Evolutionary conservation across 1,139 yeast genomes (phyloP), one percentile per base, ranked within the genome.

Genomic region (Taphrina deformans): DNA sequence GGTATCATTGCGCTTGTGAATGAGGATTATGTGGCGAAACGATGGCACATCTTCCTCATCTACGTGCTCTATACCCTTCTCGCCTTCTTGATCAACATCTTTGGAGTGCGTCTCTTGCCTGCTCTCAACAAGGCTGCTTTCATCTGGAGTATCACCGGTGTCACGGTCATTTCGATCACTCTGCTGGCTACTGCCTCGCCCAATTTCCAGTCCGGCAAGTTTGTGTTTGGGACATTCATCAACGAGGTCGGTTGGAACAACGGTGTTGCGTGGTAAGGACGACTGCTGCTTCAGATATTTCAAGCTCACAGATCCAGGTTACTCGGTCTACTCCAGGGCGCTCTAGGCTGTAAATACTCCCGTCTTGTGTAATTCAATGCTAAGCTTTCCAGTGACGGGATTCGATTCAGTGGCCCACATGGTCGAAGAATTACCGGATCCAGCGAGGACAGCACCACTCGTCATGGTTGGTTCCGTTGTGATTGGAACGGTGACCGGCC

Each of bases 381-480:
- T 55, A 1, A 40, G 2, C 12, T 16, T 3, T n/a, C 53, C 2
- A 48, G 53, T 51, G 41, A 51, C 55, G 67, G 96, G 61, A 9
- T 55, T 38, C 74, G 93, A 93, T 29, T 85, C 89, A 83, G 78
- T 89, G 29, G 89, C 90, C 18, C 86, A 93, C 10, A 83, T 89
- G 80, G 85, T 92, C 41, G 96, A 89, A 73, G 96, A 89, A 75
- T 93, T 89, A 9, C 84, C 85, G 70, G 79, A 80, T 40, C 93
- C 65, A n/a, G 44, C 44, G n/a, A 27, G 80, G 69, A 86, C 85
- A 65, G 86, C 89, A 74, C 92, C 96, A 14, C 82, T 83, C 68
- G 96, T 96, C 3, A 84, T 89, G 72, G 76, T 87, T 0, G 79
- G 82, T 62, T 84, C 95, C 1, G 87, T 88, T 3, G 67, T 85